phyloP scores from a whole-genome alignment of 768 basidiomycete genomes.

The Mycena leptocephala region DNA sequence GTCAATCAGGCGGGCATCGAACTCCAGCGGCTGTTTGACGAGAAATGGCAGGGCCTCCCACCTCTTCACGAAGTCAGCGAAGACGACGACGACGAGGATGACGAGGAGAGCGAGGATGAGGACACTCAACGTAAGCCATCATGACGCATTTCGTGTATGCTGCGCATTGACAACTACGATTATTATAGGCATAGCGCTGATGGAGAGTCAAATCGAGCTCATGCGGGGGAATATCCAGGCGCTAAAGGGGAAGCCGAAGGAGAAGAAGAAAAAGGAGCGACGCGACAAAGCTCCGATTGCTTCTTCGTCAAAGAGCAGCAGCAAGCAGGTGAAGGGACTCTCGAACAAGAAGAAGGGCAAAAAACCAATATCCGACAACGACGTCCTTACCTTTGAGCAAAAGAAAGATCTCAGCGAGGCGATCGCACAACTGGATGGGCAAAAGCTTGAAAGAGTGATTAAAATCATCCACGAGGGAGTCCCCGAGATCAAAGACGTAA shows the following conservation, averaged over 20 bases:
- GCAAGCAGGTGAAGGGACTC: conserved; percentile 65
- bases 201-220: conserved; percentile 88
- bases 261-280: conserved; percentile 72
- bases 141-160: conserved; percentile 13
- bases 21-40: conserved; percentile 90
- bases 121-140: conserved; percentile 77
- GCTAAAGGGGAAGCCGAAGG: conserved; percentile 80
- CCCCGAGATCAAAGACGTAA: conserved; percentile 93
- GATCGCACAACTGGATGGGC: conserved; percentile 88
- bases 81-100: conserved; percentile 78
- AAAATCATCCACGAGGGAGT: conserved; percentile 96
- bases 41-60: conserved; percentile 91
- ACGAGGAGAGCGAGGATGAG: conserved; percentile 78
- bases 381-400: conserved; percentile 93
- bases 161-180: conserved; percentile 33
- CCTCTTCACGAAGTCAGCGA: conserved; percentile 68
- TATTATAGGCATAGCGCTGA: conserved; percentile 76
- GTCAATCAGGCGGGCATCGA: conserved; percentile 92
- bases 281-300: conserved; percentile 66
- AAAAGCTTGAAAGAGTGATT: conserved; percentile 91
- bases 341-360: conserved; percentile 70
- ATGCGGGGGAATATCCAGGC: conserved; percentile 79
- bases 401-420: conserved; percentile 99
- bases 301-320: conserved; percentile 74
- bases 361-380: conserved; percentile 82